A percentile compares a stretch with the other conserved stretches of the same genome.
phyloP scores from a whole-genome alignment of 192 early-diverging fungal species.

The Coemansia interrupta region DNA sequence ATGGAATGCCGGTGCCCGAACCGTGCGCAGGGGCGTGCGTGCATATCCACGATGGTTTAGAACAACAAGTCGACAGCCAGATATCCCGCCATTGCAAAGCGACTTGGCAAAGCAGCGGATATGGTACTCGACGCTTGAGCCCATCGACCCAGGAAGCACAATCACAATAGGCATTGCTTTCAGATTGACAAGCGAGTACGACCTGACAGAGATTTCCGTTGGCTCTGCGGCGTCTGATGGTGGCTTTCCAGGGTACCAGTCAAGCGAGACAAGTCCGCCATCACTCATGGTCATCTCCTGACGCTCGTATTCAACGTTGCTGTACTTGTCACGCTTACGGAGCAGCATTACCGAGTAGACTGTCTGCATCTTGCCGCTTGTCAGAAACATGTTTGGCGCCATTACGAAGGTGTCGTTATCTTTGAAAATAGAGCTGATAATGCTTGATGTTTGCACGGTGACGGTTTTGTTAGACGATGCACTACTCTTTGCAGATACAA shows the following conservation, averaged over 20 bases:
- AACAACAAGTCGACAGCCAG: conserved; percentile 3
- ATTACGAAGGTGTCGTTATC: no score
- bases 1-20: background rate
- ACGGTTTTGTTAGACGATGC: no score
- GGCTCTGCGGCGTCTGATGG: background rate
- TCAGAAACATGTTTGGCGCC: conserved; percentile 4
- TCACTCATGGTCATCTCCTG: conserved; percentile 7
- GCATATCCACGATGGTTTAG: conserved; percentile 17
- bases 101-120: conserved; percentile 14
- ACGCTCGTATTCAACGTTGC: conserved; percentile 12
- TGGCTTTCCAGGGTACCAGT: conserved; percentile 21
- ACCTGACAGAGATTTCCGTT: background rate
- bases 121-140: conserved; percentile 18
- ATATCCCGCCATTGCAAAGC: background rate
- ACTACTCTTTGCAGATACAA: no score
- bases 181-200: background rate
- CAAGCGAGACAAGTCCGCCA: conserved; percentile 9
- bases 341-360: conserved; percentile 2
- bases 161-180: conserved; percentile 7
- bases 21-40: conserved; percentile 1
- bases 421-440: no score
- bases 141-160: conserved; percentile 3
- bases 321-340: conserved; percentile 6
- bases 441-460: no score
- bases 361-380: conserved; percentile 10